phyloP scores from a whole-genome alignment of 768 basidiomycete genomes.

The Mycena galopus region DNA sequence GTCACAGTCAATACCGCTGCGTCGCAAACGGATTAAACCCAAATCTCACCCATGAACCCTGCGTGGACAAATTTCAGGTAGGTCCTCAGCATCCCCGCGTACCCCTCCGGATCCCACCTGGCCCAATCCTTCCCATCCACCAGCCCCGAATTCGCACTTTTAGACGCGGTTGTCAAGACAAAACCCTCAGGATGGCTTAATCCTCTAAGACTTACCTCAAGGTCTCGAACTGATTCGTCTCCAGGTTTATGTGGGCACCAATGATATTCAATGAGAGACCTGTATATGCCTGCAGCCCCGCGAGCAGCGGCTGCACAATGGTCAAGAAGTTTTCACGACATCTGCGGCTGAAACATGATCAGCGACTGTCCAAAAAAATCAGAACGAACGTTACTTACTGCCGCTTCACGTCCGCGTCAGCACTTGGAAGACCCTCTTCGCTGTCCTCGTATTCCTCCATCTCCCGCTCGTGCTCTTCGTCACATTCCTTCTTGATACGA shows the following conservation, averaged over 20 bases:
- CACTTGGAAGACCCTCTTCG: neutral
- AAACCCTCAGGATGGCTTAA: neutral
- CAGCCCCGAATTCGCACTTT: neutral
- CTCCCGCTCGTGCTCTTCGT: neutral
- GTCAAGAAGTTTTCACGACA: neutral
- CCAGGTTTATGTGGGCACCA: neutral
- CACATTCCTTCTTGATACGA: neutral
- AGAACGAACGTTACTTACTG: neutral
- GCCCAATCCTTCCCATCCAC: conserved; percentile 2
- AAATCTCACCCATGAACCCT: neutral
- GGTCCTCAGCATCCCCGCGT: neutral
- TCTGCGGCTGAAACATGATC: neutral
- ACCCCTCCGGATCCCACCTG: neutral
- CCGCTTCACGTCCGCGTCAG: neutral
- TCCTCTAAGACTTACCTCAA: neutral
- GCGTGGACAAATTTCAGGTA: conserved; percentile 1
- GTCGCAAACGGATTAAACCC: too few species aligned
- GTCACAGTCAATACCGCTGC: too few species aligned
- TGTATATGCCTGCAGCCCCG: neutral
- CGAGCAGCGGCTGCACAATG: neutral
- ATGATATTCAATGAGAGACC: neutral
- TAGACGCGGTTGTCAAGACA: too few species aligned
- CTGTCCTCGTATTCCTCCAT: neutral
- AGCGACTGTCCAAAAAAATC: too few species aligned
- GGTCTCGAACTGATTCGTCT: neutral